phyloP scores from a whole-genome alignment of 257 asterid species.

The Echium plantagineum region DNA sequence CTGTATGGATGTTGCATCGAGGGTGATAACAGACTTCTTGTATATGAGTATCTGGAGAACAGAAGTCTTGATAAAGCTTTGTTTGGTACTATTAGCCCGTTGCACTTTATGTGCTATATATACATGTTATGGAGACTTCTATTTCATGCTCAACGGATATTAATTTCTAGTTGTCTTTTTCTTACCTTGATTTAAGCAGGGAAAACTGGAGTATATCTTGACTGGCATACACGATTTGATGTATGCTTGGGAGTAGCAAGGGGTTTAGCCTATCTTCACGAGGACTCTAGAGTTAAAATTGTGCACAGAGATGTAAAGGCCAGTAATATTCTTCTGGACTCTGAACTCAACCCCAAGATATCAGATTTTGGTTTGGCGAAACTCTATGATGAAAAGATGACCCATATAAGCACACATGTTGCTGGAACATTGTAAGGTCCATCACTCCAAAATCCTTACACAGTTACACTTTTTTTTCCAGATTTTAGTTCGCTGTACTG shows the following conservation, averaged over 20 bases:
- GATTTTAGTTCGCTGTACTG: neutral
- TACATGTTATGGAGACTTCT: no score
- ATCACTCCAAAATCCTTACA: neutral
- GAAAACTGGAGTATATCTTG: constrained; percentile 28
- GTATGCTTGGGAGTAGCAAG: constrained; percentile 79
- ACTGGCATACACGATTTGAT: constrained; percentile 58
- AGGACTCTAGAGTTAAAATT: constrained; percentile 54
- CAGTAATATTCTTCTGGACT: constrained; percentile 63
- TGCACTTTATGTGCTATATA: no score
- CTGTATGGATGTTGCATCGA: constrained; percentile 75
- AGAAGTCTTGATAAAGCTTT: constrained; percentile 64
- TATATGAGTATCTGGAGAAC: constrained; percentile 71
- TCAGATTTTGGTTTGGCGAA: constrained; percentile 76
- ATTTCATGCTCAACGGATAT: no score
- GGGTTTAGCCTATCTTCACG: constrained; percentile 67
- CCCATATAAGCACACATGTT: constrained; percentile 76
- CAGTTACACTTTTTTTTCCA: neutral
- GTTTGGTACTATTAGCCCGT: constrained; percentile 27
- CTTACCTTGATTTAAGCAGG: constrained; percentile 18
- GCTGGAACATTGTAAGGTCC: constrained; percentile 78
- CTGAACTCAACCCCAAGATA: constrained; percentile 48
- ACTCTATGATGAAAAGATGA: constrained; percentile 52
- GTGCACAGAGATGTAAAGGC: constrained; percentile 78
- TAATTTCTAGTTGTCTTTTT: no score
- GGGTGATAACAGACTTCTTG: constrained; percentile 57